Evolutionary conservation across 805 yeast genomes (phyloP), one percentile per base, ranked within the genome.

Genomic region (Blastobotrys attinorum): DNA sequence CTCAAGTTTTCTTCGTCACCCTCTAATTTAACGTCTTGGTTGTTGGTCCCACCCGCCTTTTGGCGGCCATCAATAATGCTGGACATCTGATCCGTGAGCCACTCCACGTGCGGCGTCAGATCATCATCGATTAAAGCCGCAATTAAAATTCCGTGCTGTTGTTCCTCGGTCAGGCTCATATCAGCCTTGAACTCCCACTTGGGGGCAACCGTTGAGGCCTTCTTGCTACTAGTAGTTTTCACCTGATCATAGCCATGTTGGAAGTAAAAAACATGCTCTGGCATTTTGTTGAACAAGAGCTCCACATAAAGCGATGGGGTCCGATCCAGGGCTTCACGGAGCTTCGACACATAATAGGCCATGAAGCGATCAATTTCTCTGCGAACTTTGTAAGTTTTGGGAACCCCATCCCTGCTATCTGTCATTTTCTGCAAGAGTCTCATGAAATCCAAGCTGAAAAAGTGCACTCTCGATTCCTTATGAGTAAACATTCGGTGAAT

Each of bases 381-480:
- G 46, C 86, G 67, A 3, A 78, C 66, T 13, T 63, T 39, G 16
- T 61, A 62, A 0, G 62, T 49, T 36, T 65, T 60, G 1, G 77
- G 71, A 15, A 79, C 61, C 4, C 80, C 77, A 2, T 34, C 39
- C 18, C 33, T 27, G 25, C 66, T 65, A 22, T 71, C 55, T 15
- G 72, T 59, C 53, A 83, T 64, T 22, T 73, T 67, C 54, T 77
- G 73, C 0, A 84, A 57, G 2, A 73, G 56, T 13, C 70, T 58
- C 72, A 90, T 73, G 56, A 92, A 77, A 58, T 89, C 96, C 27
- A 92, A 57, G 40, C 96, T 67, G 53, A 71, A 80, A 27, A 84
- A 60, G 27, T 75, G 63, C 0, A 79, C 66, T 34, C 79, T 77
- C 40, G 70, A 72, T 45, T 83, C 81, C 33, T 76, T 72, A 39